These are phyloP conservation scores for Stenocarpella maydis DNA, from an alignment of 2,329 filamentous ascomycete genomes.

Conservation along the genomic window DNA sequence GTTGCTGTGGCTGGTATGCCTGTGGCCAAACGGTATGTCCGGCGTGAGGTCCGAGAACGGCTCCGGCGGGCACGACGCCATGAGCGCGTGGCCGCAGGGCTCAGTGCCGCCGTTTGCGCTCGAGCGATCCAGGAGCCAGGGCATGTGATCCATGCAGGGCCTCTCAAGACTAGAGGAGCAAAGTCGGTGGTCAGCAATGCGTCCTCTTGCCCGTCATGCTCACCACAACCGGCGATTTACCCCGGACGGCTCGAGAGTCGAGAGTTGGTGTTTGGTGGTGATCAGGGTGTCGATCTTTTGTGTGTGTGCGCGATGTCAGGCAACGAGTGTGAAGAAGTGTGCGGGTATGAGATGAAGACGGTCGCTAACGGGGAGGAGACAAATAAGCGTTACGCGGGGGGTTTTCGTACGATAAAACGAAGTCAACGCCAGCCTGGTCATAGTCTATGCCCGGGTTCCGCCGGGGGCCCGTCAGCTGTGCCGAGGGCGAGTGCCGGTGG, in stretches of 20 bases:
- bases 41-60: slow-evolving; percentile 58
- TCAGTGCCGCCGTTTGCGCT: slow-evolving; percentile 66
- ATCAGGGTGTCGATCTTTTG: slow-evolving; percentile 5
- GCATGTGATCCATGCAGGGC: slow-evolving; percentile 91
- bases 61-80: slow-evolving; percentile 88
- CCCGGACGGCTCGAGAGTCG: slow-evolving; percentile 5
- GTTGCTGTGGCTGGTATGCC: slow-evolving; percentile 51
- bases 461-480: slow-evolving; percentile 41
- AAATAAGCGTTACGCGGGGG: slow-evolving; percentile 71
- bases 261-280: slow-evolving; percentile 9
- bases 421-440: slow-evolving; percentile 87
- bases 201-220: slow-evolving; percentile 1
- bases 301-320: background rate
- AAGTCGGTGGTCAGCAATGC: slow-evolving; percentile 28
- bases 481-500: slow-evolving; percentile 44
- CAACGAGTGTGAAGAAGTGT: slow-evolving; percentile 27
- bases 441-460: slow-evolving; percentile 66
- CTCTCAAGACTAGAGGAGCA: slow-evolving; percentile 78
- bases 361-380: slow-evolving; percentile 68
- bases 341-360: background rate
- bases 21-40: slow-evolving; percentile 62
- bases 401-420: slow-evolving; percentile 85
- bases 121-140: slow-evolving; percentile 73
- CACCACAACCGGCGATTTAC: slow-evolving; percentile 11
- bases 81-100: slow-evolving; percentile 88